These are phyloP conservation scores for Ballota nigra DNA, from an alignment of 257 asterid genomes.

Conservation along the genomic window DNA sequence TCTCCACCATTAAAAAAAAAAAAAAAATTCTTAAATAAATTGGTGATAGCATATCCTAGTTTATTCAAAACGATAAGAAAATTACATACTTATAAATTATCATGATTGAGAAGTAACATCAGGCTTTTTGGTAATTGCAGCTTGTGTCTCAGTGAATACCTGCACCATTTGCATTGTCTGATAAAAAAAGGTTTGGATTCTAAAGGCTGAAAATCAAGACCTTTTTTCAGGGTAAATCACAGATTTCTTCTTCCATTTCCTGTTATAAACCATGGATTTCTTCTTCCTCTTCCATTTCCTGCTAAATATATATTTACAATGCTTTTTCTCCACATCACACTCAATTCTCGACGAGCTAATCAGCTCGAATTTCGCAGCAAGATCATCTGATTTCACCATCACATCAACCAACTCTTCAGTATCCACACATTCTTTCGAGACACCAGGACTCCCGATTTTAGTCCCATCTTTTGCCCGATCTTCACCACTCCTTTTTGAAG, in stretches of 20 bases:
- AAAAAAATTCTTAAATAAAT: not conserved
- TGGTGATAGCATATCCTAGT: not conserved
- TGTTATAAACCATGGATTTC: slow-evolving; percentile 31
- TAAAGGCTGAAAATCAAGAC: slow-evolving; percentile 25
- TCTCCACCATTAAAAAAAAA: not conserved
- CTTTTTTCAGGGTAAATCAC: slow-evolving; percentile 28
- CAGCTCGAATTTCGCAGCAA: slow-evolving; percentile 27
- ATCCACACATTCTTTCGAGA: slow-evolving; percentile 2
- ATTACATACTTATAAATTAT: slow-evolving; percentile 5
- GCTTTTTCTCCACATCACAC: slow-evolving; percentile 18
- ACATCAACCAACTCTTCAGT: slow-evolving; percentile 36
- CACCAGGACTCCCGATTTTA: slow-evolving; percentile 13
- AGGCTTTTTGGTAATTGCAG: slow-evolving; percentile 10
- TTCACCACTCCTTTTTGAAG: slow-evolving; percentile 19
- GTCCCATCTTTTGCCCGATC: slow-evolving; percentile 23
- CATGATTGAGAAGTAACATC: not conserved
- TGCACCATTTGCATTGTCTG: slow-evolving; percentile 18
- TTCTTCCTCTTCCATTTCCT: slow-evolving; percentile 55
- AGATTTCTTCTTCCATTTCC: slow-evolving; percentile 39
- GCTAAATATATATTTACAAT: slow-evolving; percentile 35
- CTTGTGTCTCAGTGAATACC: slow-evolving; percentile 13
- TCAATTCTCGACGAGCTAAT: slow-evolving; percentile 26
- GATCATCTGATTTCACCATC: slow-evolving; percentile 34
- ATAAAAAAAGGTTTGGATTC: slow-evolving; percentile 16
- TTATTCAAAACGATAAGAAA: slow-evolving; percentile 11